phyloP scores from a whole-genome alignment of 2,329 filamentous ascomycete species.

The Phialemonium atrogriseum region DNA sequence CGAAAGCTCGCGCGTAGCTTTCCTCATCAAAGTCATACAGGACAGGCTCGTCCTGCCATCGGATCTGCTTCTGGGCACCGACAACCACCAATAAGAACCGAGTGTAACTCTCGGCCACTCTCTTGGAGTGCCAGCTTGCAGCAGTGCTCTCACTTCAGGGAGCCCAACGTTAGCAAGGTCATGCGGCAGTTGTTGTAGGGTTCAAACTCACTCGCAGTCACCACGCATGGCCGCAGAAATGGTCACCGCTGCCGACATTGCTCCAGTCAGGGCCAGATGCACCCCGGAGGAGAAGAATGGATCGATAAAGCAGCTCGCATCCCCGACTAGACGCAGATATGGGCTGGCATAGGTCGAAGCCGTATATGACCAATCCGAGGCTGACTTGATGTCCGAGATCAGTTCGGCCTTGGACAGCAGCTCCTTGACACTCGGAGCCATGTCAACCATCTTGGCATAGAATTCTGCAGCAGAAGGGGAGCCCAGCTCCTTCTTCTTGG shows the following conservation, averaged over 20 bases:
- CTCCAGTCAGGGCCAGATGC: slow-evolving; percentile 33
- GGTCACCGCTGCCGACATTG: slow-evolving; percentile 34
- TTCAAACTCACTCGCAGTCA: too few relatives aligned
- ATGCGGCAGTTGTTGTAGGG: too few relatives aligned
- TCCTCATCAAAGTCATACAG: slow-evolving; percentile 32
- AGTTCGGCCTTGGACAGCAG: slow-evolving; percentile 25
- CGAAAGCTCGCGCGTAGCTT: slow-evolving; percentile 33
- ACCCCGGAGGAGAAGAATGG: slow-evolving; percentile 39
- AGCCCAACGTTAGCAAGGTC: too few relatives aligned
- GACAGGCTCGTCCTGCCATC: slow-evolving; percentile 25
- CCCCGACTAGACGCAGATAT: slow-evolving; percentile 31
- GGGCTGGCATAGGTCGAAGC: slow-evolving; percentile 32
- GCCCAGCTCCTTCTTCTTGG: slow-evolving; percentile 23
- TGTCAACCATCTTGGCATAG: slow-evolving; percentile 24
- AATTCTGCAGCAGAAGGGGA: slow-evolving; percentile 17
- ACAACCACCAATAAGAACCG: slow-evolving; percentile 36
- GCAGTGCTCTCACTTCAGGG: slow-evolving; percentile 29
- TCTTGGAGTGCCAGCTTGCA: slow-evolving; percentile 32
- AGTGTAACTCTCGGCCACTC: slow-evolving; percentile 35
- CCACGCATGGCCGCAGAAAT: slow-evolving; percentile 30
- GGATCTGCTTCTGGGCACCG: slow-evolving; percentile 31
- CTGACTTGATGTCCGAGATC: slow-evolving; percentile 26
- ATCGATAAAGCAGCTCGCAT: slow-evolving; percentile 41
- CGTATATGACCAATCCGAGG: slow-evolving; percentile 39
- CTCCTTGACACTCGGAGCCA: slow-evolving; percentile 19